These are phyloP conservation scores for Parastagonospora avenae DNA, from an alignment of 2,329 filamentous ascomycete species.

Conservation along the genomic window DNA sequence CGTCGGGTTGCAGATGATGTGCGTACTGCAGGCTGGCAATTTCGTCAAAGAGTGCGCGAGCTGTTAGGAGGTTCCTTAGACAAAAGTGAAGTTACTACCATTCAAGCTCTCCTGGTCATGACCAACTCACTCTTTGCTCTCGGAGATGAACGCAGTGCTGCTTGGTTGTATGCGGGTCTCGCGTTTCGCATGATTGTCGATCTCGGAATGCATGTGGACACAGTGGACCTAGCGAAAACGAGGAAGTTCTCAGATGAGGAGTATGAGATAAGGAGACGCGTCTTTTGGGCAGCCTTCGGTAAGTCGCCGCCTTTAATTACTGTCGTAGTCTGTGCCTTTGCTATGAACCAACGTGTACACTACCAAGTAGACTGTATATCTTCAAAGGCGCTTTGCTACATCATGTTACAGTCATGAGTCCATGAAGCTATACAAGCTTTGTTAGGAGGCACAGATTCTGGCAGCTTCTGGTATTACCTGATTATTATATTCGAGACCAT, in stretches of 20 bases:
- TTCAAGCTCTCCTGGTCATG: slow-evolving; percentile 60
- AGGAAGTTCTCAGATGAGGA: slow-evolving; percentile 53
- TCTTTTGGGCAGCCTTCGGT: slow-evolving; percentile 54
- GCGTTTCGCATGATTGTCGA: slow-evolving; percentile 63
- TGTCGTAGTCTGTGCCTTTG: too few relatives aligned
- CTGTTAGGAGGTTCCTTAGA: slow-evolving; percentile 55
- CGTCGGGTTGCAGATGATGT: slow-evolving; percentile 54
- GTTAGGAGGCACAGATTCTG: too few relatives aligned
- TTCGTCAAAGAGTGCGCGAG: slow-evolving; percentile 53
- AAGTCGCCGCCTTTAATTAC: background rate
- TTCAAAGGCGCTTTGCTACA: too few relatives aligned
- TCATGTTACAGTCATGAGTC: too few relatives aligned
- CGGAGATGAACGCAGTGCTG: slow-evolving; percentile 57
- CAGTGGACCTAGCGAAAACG: slow-evolving; percentile 34
- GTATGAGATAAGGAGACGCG: slow-evolving; percentile 52
- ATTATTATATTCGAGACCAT: background rate
- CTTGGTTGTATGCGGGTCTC: slow-evolving; percentile 64
- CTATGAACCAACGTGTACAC: too few relatives aligned
- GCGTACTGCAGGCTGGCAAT: slow-evolving; percentile 56
- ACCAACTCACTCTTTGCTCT: slow-evolving; percentile 57
- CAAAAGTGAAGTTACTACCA: slow-evolving; percentile 59
- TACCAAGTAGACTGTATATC: too few relatives aligned
- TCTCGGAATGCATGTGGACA: slow-evolving; percentile 58
- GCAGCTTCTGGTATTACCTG: background rate
- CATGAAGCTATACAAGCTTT: too few relatives aligned